Conservation (phyloP, 2,329 filamentous ascomycete species). For the Epichloe coenophiala region DNA sequence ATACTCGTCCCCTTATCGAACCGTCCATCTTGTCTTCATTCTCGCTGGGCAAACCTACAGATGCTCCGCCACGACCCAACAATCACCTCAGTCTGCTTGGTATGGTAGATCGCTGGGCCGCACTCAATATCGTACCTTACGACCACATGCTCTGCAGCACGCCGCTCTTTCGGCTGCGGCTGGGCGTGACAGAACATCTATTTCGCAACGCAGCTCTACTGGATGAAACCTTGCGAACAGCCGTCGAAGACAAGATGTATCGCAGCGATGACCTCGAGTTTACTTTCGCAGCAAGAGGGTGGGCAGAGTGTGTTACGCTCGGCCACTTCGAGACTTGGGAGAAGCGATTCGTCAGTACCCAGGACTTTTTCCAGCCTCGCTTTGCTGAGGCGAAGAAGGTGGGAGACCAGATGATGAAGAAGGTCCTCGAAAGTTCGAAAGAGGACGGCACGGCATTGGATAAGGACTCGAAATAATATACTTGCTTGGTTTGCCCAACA, state of each 20-base stretch:
- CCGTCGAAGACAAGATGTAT: conserved; percentile 81
- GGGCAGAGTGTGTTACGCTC: conserved; percentile 85
- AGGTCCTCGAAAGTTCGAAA: conserved; percentile 69
- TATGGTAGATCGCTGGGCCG: conserved; percentile 98
- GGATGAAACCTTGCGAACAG: conserved; percentile 73
- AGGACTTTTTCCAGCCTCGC: conserved; percentile 79
- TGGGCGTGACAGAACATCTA: conserved; percentile 93
- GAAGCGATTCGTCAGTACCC: conserved; percentile 81
- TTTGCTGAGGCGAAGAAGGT: conserved; percentile 79
- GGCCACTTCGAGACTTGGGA: conserved; percentile 89
- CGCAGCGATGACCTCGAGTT: conserved; percentile 95
- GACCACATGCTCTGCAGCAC: conserved; percentile 99
- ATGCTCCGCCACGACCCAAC: conserved; percentile 54
- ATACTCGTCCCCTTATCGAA: conserved; percentile 55
- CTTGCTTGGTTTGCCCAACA: no score
- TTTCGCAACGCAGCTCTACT: conserved; percentile 74
- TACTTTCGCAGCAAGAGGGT: conserved; percentile 88
- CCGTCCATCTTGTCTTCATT: conserved; percentile 83
- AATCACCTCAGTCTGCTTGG: conserved; percentile 88
- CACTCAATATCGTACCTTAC: conserved; percentile 84
- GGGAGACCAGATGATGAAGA: conserved; percentile 95
- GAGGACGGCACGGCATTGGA: conserved; percentile 9
- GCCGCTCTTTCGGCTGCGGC: conserved; percentile 88
- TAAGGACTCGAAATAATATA: no score
- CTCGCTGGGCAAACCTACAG: conserved; percentile 58